Conservation (phyloP, 176 grass and related monocot species). For the Bromus sterilis region DNA sequence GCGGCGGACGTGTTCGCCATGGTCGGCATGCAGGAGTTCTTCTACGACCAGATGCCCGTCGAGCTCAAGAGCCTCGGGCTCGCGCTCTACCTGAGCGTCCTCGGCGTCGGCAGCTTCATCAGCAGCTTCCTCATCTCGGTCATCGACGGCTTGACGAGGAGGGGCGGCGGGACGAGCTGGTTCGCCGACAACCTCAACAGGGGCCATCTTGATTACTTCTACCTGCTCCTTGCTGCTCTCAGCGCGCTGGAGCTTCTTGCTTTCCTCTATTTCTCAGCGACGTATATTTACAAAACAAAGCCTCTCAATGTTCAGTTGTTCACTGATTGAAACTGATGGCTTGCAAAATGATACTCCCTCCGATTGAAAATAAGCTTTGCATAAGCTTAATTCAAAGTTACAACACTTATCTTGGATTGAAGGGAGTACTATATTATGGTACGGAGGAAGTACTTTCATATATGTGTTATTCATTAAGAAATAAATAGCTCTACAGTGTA, state of each 20-base stretch:
- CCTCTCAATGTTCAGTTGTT: not conserved
- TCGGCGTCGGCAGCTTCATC: slow-evolving; percentile 53
- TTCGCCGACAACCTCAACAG: slow-evolving; percentile 42
- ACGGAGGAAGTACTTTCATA: too few species aligned
- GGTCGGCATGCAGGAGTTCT: slow-evolving; percentile 65
- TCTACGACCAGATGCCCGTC: slow-evolving; percentile 57
- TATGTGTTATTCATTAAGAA: too few species aligned
- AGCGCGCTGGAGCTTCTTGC: slow-evolving; percentile 22
- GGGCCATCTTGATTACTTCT: slow-evolving; percentile 68
- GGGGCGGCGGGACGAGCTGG: slow-evolving; percentile 34
- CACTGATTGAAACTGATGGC: not conserved
- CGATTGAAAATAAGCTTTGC: too few species aligned
- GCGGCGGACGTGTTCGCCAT: slow-evolving; percentile 31
- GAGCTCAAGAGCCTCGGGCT: slow-evolving; percentile 51
- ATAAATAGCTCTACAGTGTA: too few species aligned
- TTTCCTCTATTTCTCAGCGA: slow-evolving; percentile 21
- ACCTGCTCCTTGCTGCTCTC: slow-evolving; percentile 39
- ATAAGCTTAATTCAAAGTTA: too few species aligned
- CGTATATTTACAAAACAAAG: slow-evolving; percentile 35
- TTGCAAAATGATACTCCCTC: too few species aligned
- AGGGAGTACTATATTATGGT: too few species aligned
- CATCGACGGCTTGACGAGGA: slow-evolving; percentile 26
- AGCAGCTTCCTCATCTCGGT: slow-evolving; percentile 43
- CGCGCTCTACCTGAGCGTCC: slow-evolving; percentile 43
- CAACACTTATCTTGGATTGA: too few species aligned